Evolutionary conservation across 805 yeast species (phyloP).

Genomic region (Kuraishia hungarica): DNA sequence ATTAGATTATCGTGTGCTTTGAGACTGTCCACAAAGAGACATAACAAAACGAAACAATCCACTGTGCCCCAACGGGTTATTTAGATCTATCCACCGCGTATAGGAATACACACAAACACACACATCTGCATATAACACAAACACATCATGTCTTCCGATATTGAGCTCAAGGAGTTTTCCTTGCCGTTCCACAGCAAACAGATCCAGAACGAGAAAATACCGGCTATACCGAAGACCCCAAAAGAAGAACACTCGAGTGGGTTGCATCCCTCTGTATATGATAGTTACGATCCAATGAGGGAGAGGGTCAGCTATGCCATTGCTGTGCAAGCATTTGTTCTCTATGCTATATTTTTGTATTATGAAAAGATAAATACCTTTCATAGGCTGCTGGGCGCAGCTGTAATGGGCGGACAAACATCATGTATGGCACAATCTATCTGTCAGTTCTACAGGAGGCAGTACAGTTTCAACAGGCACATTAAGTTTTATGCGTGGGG

Average conservation of each 20-base stretch:
- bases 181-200: slow-evolving; percentile 1
- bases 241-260: neutral
- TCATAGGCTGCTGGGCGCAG: slow-evolving; percentile 17
- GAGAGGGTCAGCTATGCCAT: slow-evolving; percentile 15
- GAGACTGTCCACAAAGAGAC: no score
- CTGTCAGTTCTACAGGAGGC: slow-evolving; percentile 17
- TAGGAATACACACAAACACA: neutral
- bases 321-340: slow-evolving; percentile 13
- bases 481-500: slow-evolving; percentile 56
- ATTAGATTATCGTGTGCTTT: no score
- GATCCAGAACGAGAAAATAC: neutral
- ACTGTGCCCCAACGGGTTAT: no score
- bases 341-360: slow-evolving; percentile 15
- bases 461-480: slow-evolving; percentile 15
- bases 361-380: slow-evolving; percentile 15
- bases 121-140: neutral
- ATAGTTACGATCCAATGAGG: slow-evolving; percentile 10
- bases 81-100: no score
- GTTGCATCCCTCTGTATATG: neutral
- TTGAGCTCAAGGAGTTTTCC: slow-evolving; percentile 1
- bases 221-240: neutral
- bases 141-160: neutral
- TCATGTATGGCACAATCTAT: slow-evolving; percentile 21
- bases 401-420: slow-evolving; percentile 18
- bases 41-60: no score